Evolutionary conservation across 1,139 yeast species (phyloP).

Genomic region (Spathaspora sp.): DNA sequence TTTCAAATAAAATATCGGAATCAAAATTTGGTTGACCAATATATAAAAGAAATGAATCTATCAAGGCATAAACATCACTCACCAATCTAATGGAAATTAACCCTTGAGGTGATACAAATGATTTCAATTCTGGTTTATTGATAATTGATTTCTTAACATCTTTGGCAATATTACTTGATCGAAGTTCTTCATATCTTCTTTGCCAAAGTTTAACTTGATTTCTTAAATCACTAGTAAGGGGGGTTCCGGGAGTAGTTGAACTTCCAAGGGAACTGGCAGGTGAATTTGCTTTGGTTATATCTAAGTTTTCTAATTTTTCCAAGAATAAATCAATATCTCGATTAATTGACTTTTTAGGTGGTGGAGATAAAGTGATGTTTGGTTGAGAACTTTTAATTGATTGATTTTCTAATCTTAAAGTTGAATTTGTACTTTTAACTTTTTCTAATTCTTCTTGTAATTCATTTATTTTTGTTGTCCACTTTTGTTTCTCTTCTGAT

Average conservation of each 20-base stretch:
- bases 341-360: constrained; percentile 7
- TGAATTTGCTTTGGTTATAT: constrained; percentile 5
- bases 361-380: constrained; percentile 6
- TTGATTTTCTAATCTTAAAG: constrained; percentile 42
- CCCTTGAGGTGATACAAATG: constrained; percentile 40
- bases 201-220: constrained; percentile 45
- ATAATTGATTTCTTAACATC: constrained; percentile 23
- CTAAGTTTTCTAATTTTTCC: constrained; percentile 28
- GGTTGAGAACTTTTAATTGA: constrained; percentile 27
- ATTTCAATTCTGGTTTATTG: constrained; percentile 25
- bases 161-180: constrained; percentile 28
- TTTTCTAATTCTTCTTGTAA: constrained; percentile 22
- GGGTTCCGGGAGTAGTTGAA: constrained; percentile 18
- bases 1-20: constrained; percentile 50
- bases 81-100: constrained; percentile 45
- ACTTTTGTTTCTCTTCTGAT: constrained; percentile 15
- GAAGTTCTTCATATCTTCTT: constrained; percentile 42
- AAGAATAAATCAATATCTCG: constrained; percentile 26
- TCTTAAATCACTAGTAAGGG: constrained; percentile 25
- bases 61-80: constrained; percentile 45
- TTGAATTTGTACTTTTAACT: constrained; percentile 32
- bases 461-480: constrained; percentile 12
- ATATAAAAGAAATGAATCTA: constrained; percentile 44
- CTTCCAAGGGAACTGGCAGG: constrained; percentile 16
- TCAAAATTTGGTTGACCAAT: constrained; percentile 35